Percentiles rank a stretch among this genome's conserved stretches.
Evolutionary conservation across 805 yeast genomes (phyloP).

Genomic region (Henningerozyma blattae): DNA sequence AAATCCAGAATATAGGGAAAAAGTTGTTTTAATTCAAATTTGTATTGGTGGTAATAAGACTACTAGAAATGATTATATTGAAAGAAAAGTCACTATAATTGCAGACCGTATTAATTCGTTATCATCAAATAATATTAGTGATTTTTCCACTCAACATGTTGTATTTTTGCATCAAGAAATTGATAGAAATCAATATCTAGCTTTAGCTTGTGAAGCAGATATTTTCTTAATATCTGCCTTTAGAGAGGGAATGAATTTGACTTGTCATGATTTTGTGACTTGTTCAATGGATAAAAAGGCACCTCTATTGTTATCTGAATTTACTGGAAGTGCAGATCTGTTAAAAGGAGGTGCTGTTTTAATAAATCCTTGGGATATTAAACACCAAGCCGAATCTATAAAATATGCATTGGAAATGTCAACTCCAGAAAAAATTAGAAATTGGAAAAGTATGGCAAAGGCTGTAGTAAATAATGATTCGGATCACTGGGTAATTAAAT

Average conservation of each 20-base stretch:
- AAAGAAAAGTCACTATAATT: slow-evolving; percentile 59
- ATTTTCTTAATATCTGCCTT: slow-evolving; percentile 78
- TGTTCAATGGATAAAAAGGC: slow-evolving; percentile 62
- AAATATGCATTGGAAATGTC: slow-evolving; percentile 55
- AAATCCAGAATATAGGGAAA: slow-evolving; percentile 59
- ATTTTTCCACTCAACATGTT: slow-evolving; percentile 58
- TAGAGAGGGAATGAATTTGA: slow-evolving; percentile 94
- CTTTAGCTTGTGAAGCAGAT: slow-evolving; percentile 76
- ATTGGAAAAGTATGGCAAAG: slow-evolving; percentile 52
- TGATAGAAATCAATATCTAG: slow-evolving; percentile 80
- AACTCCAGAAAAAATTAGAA: slow-evolving; percentile 37
- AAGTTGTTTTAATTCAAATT: slow-evolving; percentile 72
- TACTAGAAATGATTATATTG: slow-evolving; percentile 48
- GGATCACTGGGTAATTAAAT: slow-evolving; percentile 54
- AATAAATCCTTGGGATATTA: slow-evolving; percentile 86
- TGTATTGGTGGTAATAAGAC: slow-evolving; percentile 40
- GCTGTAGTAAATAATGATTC: slow-evolving; percentile 60
- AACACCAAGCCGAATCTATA: slow-evolving; percentile 49
- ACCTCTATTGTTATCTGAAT: slow-evolving; percentile 80
- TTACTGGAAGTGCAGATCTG: slow-evolving; percentile 86
- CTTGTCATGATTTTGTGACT: slow-evolving; percentile 87
- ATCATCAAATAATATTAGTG: slow-evolving; percentile 55
- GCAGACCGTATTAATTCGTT: slow-evolving; percentile 78
- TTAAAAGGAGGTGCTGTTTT: slow-evolving; percentile 58
- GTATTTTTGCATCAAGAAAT: slow-evolving; percentile 81